A percentile compares a stretch with the other conserved stretches of the same genome.
Conservation (phyloP, 495 filamentous ascomycete species). For the Trichoderma parareesei region DNA sequence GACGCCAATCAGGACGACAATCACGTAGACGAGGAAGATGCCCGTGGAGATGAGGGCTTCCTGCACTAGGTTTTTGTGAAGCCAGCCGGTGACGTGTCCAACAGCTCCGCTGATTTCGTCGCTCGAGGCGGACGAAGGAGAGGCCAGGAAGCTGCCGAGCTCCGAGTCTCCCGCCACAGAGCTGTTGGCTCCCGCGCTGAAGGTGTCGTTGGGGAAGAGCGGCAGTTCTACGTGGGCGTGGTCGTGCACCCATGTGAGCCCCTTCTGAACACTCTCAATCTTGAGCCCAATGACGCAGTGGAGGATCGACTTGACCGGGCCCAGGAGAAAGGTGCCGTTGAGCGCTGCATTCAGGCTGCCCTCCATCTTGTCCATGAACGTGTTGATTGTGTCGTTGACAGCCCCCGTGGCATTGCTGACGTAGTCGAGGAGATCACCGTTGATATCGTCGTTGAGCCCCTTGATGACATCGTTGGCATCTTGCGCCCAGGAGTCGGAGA, state of each 20-base stretch:
- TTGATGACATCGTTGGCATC: constrained; percentile 65
- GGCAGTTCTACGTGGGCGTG: constrained; percentile 80
- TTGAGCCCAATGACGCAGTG: constrained; percentile 72
- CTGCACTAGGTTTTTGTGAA: constrained; percentile 55
- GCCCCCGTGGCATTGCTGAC: constrained; percentile 72
- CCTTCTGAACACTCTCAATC: constrained; percentile 66
- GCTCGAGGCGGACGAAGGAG: constrained; percentile 56
- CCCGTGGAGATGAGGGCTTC: constrained; percentile 70
- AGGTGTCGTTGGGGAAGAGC: constrained; percentile 65
- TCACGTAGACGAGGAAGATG: constrained; percentile 64
- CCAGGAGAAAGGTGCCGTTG: constrained; percentile 64
- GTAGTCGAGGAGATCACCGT: constrained; percentile 80
- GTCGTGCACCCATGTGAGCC: constrained; percentile 82
- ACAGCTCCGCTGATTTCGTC: constrained; percentile 78
- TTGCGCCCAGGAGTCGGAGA: constrained; percentile 65
- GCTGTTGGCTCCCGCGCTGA: constrained; percentile 67
- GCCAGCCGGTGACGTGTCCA: constrained; percentile 49
- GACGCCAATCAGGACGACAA: constrained; percentile 67
- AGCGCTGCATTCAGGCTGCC: constrained; percentile 68
- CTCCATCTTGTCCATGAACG: constrained; percentile 66
- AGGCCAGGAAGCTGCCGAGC: constrained; percentile 65
- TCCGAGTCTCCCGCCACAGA: constrained; percentile 49
- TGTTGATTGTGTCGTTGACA: constrained; percentile 78
- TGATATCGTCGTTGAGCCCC: constrained; percentile 62
- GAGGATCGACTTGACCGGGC: constrained; percentile 63